These are phyloP conservation scores for Danielozyma ontarioensis DNA, from an alignment of 805 yeast genomes.

Conservation along the genomic window DNA sequence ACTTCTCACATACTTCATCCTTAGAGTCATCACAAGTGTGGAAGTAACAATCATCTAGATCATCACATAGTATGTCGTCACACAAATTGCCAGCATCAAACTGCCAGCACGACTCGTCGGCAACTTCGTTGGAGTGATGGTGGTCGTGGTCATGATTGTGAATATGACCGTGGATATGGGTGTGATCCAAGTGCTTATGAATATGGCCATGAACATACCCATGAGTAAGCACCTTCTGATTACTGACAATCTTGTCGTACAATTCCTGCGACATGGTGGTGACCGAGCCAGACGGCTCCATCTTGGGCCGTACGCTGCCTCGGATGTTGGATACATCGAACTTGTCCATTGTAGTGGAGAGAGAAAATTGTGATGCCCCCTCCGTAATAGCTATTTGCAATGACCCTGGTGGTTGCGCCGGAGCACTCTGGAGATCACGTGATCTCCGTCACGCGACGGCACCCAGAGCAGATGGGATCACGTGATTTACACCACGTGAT, in stretches of 20 bases:
- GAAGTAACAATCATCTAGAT: constrained; percentile 41
- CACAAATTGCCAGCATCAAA: constrained; percentile 30
- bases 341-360: neutral
- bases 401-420: constrained; percentile 12
- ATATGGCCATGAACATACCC: constrained; percentile 68
- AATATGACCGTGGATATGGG: constrained; percentile 66
- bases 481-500: too few species aligned
- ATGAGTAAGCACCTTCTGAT: constrained; percentile 23
- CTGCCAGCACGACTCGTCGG: constrained; percentile 18
- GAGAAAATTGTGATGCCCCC: neutral
- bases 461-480: too few species aligned
- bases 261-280: neutral
- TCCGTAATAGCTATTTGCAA: too few species aligned
- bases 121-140: constrained; percentile 3
- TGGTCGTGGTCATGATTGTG: constrained; percentile 43
- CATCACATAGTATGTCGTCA: constrained; percentile 37
- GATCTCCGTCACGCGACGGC: too few species aligned
- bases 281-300: neutral
- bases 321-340: too few species aligned
- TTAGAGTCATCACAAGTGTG: constrained; percentile 25
- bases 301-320: neutral
- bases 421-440: neutral
- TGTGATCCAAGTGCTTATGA: constrained; percentile 55
- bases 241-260: neutral
- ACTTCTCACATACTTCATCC: neutral